phyloP scores from a whole-genome alignment of 768 basidiomycete genomes.

The Tricholoma matsutake region DNA sequence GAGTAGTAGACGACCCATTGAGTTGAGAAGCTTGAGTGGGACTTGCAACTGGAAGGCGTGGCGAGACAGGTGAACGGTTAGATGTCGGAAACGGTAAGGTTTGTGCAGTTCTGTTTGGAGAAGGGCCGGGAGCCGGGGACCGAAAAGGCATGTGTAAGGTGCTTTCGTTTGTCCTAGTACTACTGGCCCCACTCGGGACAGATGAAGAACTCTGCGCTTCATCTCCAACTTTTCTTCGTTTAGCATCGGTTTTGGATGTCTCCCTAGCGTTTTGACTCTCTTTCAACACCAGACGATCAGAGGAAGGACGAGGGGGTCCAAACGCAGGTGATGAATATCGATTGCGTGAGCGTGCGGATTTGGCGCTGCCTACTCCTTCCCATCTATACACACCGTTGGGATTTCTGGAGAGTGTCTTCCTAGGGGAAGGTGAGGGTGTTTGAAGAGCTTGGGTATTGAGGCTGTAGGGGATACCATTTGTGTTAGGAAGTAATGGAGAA shows the following conservation, averaged over 20 bases:
- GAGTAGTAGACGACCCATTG: constrained; percentile 25
- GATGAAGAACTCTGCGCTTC: constrained; percentile 33
- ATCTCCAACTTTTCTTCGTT: constrained; percentile 59
- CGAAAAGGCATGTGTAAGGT: constrained; percentile 23
- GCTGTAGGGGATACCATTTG: constrained; percentile 18
- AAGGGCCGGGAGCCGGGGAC: constrained; percentile 32
- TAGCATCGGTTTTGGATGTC: constrained; percentile 45
- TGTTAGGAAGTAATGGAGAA: constrained; percentile 25
- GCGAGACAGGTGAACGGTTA: constrained; percentile 23
- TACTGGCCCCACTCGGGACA: constrained; percentile 22
- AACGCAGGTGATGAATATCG: constrained; percentile 76
- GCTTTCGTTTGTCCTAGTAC: constrained; percentile 13
- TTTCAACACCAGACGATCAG: constrained; percentile 35
- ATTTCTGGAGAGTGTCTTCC: constrained; percentile 59
- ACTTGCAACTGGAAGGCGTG: constrained; percentile 22
- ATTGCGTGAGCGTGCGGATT: constrained; percentile 47
- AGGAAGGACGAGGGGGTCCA: constrained; percentile 47
- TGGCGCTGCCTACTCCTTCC: constrained; percentile 76
- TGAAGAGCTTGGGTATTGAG: constrained; percentile 14
- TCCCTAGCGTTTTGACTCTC: constrained; percentile 35
- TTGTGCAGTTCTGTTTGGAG: constrained; percentile 29
- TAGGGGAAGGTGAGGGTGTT: constrained; percentile 34
- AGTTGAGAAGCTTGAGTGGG: constrained; percentile 10
- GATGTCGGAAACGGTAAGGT: constrained; percentile 35
- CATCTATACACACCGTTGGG: constrained; percentile 74